A percentile compares a stretch with the other conserved stretches of the same genome.
Evolutionary conservation across 352 stramenopile species (phyloP).

Genomic region (Sclerospora graminicola): DNA sequence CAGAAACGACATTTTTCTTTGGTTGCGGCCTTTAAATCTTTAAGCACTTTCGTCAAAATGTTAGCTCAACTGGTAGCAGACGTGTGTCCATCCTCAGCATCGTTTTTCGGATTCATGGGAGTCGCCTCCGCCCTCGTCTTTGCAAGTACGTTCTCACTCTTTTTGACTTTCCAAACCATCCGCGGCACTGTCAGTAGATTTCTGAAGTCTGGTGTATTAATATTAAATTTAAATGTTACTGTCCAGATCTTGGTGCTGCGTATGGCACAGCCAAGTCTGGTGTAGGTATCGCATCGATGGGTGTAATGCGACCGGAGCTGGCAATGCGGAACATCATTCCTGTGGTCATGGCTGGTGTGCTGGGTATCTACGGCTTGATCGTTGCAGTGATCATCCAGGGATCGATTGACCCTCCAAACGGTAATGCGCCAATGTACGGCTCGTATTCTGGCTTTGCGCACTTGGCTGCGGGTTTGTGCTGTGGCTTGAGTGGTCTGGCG

Average conservation of each 20-base stretch:
- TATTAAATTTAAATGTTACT: background rate
- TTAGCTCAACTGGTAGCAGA: conserved; percentile 76
- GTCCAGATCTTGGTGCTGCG: conserved; percentile 89
- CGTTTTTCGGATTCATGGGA: conserved; percentile 99
- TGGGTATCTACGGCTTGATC: conserved; percentile 95
- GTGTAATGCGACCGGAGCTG: conserved; percentile 91
- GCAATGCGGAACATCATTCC: conserved; percentile 99
- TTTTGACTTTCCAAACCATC: background rate
- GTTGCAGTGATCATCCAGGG: conserved; percentile 92
- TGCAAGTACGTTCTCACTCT: conserved; percentile 19
- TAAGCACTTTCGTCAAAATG: conserved; percentile 17
- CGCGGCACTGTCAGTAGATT: background rate
- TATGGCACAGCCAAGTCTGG: conserved; percentile 97
- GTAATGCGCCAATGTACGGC: conserved; percentile 73
- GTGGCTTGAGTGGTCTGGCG: conserved; percentile 88
- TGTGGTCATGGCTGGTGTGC: conserved; percentile 97
- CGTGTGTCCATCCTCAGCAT: conserved; percentile 94
- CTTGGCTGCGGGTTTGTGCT: conserved; percentile 91
- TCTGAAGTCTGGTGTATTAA: background rate
- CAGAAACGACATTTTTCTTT: too few species aligned
- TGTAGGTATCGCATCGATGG: conserved; percentile 94
- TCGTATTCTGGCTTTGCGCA: conserved; percentile 93
- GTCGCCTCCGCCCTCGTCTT: conserved; percentile 89
- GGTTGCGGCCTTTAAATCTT: too few species aligned
- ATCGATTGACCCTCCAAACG: conserved; percentile 76